A percentile compares a stretch with the other conserved stretches of the same genome.
Evolutionary conservation across 1,284 basidiomycete species (phyloP).

Genomic region (Cryptococcus sp.): DNA sequence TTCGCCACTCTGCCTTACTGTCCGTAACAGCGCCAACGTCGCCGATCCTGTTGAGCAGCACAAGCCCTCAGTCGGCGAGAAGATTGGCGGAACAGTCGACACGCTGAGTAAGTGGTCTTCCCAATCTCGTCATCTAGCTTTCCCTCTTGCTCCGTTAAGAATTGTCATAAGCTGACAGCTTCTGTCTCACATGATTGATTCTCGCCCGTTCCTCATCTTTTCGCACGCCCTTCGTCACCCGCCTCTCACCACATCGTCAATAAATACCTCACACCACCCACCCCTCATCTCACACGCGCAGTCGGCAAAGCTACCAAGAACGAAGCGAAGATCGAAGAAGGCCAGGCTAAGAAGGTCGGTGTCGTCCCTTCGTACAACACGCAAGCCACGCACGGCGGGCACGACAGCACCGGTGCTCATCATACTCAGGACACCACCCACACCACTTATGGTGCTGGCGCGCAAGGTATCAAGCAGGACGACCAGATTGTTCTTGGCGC

Average conservation of each 20-base stretch:
- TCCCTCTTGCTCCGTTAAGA: background rate
- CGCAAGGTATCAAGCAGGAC: too few relatives aligned
- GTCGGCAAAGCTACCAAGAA: constrained; percentile 33
- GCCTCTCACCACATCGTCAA: background rate
- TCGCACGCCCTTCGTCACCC: background rate
- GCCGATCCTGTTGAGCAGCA: constrained; percentile 4
- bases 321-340: constrained; percentile 29
- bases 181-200: background rate
- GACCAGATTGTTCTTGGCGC: too few relatives aligned
- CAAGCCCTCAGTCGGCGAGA: constrained; percentile 28
- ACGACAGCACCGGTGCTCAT: background rate
- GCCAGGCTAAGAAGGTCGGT: constrained; percentile 27
- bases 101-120: constrained; percentile 11
- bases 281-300: background rate
- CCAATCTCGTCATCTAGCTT: background rate
- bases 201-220: too few relatives aligned
- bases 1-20: background rate
- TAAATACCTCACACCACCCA: background rate
- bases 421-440: background rate
- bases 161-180: too few relatives aligned
- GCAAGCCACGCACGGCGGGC: too few relatives aligned
- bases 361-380: background rate
- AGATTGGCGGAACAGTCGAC: constrained; percentile 24
- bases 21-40: constrained; percentile 3
- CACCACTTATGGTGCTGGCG: too few relatives aligned